Percentiles rank a stretch among this genome's conserved stretches.
These are phyloP conservation scores for Epichloe amarillans DNA, from an alignment of 2,329 filamentous ascomycete species.

Conservation along the genomic window DNA sequence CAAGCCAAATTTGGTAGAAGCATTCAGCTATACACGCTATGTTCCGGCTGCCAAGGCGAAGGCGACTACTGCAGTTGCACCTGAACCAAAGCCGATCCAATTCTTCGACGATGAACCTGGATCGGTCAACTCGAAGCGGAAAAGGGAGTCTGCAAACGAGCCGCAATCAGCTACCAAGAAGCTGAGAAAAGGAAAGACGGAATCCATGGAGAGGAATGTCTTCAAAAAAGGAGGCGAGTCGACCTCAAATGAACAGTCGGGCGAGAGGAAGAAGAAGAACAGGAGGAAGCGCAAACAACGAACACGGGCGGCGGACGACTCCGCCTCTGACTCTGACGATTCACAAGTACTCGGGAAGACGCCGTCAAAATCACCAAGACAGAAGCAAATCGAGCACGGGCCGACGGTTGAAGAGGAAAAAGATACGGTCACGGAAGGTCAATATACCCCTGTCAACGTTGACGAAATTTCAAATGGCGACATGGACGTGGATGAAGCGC, in stretches of 20 bases:
- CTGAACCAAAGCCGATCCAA: constrained; percentile 8
- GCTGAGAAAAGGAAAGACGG: constrained; percentile 12
- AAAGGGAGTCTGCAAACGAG: constrained; percentile 21
- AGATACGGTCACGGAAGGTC: neutral
- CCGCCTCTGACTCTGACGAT: constrained; percentile 8
- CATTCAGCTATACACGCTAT: constrained; percentile 27
- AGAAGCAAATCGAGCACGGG: neutral
- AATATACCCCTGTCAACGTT: neutral
- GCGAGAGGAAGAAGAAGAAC: constrained; percentile 16
- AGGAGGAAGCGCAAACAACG: constrained; percentile 23
- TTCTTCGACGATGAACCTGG: constrained; percentile 18
- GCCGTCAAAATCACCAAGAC: neutral
- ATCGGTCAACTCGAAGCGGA: constrained; percentile 19
- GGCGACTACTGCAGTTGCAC: constrained; percentile 3
- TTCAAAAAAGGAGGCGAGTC: constrained; percentile 8
- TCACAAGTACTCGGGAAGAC: constrained; percentile 4
- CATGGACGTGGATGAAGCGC: constrained; percentile 1
- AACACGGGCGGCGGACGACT: constrained; percentile 14
- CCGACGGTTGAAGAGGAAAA: neutral
- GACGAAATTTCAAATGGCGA: neutral
- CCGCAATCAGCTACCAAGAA: constrained; percentile 21
- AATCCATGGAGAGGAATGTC: constrained; percentile 4
- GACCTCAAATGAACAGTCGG: neutral
- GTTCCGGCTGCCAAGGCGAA: constrained; percentile 20
- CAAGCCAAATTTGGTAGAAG: constrained; percentile 8